Conservation (phyloP, 805 yeast genomes). For the Isabelozyma rhagii region DNA sequence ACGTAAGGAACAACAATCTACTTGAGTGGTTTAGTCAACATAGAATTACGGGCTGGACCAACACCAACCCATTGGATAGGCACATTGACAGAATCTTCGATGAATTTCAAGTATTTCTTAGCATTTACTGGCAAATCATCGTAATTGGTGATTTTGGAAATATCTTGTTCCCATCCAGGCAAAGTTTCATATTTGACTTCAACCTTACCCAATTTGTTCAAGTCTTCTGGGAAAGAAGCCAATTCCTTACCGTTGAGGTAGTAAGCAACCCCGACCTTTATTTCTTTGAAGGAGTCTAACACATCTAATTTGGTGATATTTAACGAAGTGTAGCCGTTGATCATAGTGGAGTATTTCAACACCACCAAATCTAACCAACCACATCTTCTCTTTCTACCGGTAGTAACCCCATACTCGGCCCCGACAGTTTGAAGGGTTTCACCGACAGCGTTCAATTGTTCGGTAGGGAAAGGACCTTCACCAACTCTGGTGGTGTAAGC, state of each 20-base stretch:
- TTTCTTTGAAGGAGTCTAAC: constrained; percentile 83
- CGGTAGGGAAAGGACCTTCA: constrained; percentile 99
- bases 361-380: constrained; percentile 99
- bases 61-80: constrained; percentile 98
- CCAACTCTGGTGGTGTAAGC: constrained; percentile 99
- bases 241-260: constrained; percentile 71
- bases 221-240: constrained; percentile 89
- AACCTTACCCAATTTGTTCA: constrained; percentile 75
- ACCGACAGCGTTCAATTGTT: constrained; percentile 85
- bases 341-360: constrained; percentile 81
- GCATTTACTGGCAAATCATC: constrained; percentile 87
- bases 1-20: background rate
- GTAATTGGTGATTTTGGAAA: constrained; percentile 65
- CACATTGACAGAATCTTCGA: constrained; percentile 79
- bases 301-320: constrained; percentile 96
- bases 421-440: constrained; percentile 87
- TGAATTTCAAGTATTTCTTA: constrained; percentile 74
- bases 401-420: constrained; percentile 95
- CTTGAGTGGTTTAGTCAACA: constrained; percentile 57
- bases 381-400: constrained; percentile 98
- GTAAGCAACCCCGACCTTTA: constrained; percentile 85
- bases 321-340: constrained; percentile 92
- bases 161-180: constrained; percentile 92
- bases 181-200: constrained; percentile 89
- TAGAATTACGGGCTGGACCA: constrained; percentile 94